These are phyloP conservation scores for Aureobasidium sp. DNA, from an alignment of 2,329 filamentous ascomycete genomes.

Conservation along the genomic window DNA sequence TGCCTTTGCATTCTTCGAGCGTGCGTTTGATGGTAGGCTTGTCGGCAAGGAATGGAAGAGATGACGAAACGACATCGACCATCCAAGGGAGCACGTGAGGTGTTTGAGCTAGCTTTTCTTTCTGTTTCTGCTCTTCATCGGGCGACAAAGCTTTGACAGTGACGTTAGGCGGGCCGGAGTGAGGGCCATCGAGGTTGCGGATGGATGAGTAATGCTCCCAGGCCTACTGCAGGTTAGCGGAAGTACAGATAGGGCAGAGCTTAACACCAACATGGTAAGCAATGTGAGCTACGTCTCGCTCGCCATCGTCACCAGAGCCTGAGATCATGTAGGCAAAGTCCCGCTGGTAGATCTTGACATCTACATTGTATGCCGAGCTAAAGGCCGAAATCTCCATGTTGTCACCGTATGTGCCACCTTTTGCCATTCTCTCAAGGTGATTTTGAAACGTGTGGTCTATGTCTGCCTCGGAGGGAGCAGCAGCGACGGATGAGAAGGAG, in stretches of 20 bases:
- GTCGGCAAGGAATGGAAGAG: constrained; percentile 45
- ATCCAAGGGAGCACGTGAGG: constrained; percentile 47
- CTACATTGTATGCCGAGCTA: constrained; percentile 51
- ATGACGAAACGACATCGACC: constrained; percentile 46
- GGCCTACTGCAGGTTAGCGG: constrained; percentile 34
- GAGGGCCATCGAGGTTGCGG: constrained; percentile 52
- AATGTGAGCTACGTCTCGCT: constrained; percentile 46
- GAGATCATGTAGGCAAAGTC: constrained; percentile 45
- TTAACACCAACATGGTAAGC: constrained; percentile 53
- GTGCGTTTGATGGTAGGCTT: constrained; percentile 45
- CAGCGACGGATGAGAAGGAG: constrained; percentile 39
- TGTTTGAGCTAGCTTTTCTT: constrained; percentile 31
- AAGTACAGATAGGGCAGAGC: background rate
- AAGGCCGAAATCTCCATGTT: constrained; percentile 63
- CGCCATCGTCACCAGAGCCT: constrained; percentile 29
- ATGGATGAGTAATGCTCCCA: constrained; percentile 64
- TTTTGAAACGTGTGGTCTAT: constrained; percentile 46
- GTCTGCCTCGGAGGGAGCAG: constrained; percentile 46
- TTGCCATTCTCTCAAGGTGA: constrained; percentile 54
- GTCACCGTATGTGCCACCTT: constrained; percentile 56
- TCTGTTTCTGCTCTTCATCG: constrained; percentile 35
- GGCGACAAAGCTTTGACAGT: constrained; percentile 30
- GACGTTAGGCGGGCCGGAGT: constrained; percentile 49
- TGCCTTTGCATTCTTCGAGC: constrained; percentile 47
- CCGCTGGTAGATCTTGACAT: constrained; percentile 56